A percentile compares a stretch with the other conserved stretches of the same genome.
Conservation (phyloP, 1,284 basidiomycete species). For the Moesziomyces sp. region DNA sequence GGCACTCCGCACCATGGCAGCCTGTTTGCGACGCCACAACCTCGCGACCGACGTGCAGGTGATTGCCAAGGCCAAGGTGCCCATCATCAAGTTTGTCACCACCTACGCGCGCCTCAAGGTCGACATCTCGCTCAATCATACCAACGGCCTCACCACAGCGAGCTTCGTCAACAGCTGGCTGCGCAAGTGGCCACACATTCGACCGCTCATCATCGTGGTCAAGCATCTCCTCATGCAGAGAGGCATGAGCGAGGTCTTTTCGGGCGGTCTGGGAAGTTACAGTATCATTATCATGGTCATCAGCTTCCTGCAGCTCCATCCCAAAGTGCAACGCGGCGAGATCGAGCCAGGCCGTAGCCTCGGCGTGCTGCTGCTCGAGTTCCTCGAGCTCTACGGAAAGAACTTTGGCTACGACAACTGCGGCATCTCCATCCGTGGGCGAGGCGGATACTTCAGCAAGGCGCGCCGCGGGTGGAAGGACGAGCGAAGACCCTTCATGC, state of each 20-base stretch:
- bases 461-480: slow-evolving; percentile 58
- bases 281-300: slow-evolving; percentile 92
- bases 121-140: slow-evolving; percentile 67
- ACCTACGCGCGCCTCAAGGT: slow-evolving; percentile 71
- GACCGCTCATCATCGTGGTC: slow-evolving; percentile 76
- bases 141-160: slow-evolving; percentile 82
- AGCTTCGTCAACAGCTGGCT: slow-evolving; percentile 85
- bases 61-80: slow-evolving; percentile 89
- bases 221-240: slow-evolving; percentile 91
- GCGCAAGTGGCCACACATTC: slow-evolving; percentile 78
- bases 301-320: slow-evolving; percentile 95
- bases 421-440: slow-evolving; percentile 81
- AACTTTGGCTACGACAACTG: slow-evolving; percentile 78
- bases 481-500: slow-evolving; percentile 72
- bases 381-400: slow-evolving; percentile 93
- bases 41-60: slow-evolving; percentile 76
- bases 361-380: slow-evolving; percentile 91
- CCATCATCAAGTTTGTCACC: slow-evolving; percentile 91
- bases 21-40: slow-evolving; percentile 70
- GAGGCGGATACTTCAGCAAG: slow-evolving; percentile 80
- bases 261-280: slow-evolving; percentile 93
- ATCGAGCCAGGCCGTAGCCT: slow-evolving; percentile 88
- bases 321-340: slow-evolving; percentile 87
- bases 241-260: slow-evolving; percentile 96
- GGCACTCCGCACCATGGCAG: slow-evolving; percentile 69